Evolutionary conservation across 2,329 filamentous ascomycete species (phyloP).

Genomic region (Neospermospora avenae): DNA sequence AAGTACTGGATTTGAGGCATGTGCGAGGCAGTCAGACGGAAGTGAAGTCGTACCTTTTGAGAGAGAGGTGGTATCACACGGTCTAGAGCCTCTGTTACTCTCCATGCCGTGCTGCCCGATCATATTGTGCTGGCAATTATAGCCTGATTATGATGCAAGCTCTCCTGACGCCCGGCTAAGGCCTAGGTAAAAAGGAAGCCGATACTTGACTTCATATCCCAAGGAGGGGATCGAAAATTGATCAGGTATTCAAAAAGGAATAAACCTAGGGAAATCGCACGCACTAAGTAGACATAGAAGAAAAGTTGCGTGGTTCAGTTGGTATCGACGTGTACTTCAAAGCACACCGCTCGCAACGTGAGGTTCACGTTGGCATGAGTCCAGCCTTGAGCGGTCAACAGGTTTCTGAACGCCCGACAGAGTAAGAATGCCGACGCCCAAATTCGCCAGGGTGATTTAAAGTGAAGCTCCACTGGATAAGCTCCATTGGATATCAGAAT

Average conservation of each 20-base stretch:
- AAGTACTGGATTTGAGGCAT: conserved; percentile 14
- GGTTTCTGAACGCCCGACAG: neutral
- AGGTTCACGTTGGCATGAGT: neutral
- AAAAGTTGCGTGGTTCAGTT: neutral
- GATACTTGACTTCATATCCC: neutral
- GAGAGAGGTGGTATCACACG: conserved; percentile 11
- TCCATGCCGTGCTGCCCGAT: conserved; percentile 19
- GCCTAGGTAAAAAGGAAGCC: neutral
- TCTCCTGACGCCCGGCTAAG: conserved; percentile 7
- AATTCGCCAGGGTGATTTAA: neutral
- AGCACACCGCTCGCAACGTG: neutral
- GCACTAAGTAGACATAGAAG: neutral
- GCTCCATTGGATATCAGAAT: neutral
- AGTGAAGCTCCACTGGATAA: neutral
- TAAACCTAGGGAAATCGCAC: too few relatives aligned
- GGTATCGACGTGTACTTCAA: too few relatives aligned
- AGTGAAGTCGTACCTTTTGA: conserved; percentile 9
- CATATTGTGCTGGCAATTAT: conserved; percentile 13
- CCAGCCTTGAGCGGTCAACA: neutral
- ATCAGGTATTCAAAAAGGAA: too few relatives aligned
- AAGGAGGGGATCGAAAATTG: too few relatives aligned
- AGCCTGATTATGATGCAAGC: conserved; percentile 7
- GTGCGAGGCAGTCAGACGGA: conserved; percentile 12
- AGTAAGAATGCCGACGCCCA: neutral
- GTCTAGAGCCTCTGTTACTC: neutral